phyloP scores from a whole-genome alignment of 2,329 filamentous ascomycete genomes.

The Mariannaea sp. region DNA sequence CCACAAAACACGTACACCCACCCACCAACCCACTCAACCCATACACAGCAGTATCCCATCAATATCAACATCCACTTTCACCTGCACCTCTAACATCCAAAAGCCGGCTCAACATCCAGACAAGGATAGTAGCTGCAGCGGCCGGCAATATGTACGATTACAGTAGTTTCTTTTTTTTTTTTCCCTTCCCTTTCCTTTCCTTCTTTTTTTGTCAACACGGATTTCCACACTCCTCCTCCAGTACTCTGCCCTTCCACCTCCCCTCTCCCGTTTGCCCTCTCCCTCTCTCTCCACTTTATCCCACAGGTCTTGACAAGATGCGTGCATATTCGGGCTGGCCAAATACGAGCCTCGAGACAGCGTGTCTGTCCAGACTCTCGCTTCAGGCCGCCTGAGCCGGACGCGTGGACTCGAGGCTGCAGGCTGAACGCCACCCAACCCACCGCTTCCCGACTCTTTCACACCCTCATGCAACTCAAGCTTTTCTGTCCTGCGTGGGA shows the following conservation, averaged over 20 bases:
- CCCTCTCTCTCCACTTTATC: neutral
- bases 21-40: neutral
- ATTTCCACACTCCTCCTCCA: too few species aligned
- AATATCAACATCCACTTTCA: neutral
- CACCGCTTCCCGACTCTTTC: too few species aligned
- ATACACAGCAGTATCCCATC: neutral
- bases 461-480: neutral
- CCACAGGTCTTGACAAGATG: neutral
- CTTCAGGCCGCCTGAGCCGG: neutral
- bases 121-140: neutral
- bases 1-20: too few species aligned
- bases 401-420: too few species aligned
- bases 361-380: conserved; percentile 1
- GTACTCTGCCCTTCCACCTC: too few species aligned
- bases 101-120: neutral
- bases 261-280: too few species aligned
- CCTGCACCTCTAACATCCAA: neutral
- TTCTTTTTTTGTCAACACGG: too few species aligned
- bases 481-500: neutral
- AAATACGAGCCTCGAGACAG: conserved; percentile 14
- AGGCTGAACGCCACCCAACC: neutral
- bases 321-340: conserved; percentile 7
- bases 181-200: neutral
- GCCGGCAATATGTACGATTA: too few species aligned
- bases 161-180: neutral